A percentile compares a stretch with the other conserved stretches of the same genome.
phyloP scores from a whole-genome alignment of 192 early-diverging fungal species.

The Backusella circina region DNA sequence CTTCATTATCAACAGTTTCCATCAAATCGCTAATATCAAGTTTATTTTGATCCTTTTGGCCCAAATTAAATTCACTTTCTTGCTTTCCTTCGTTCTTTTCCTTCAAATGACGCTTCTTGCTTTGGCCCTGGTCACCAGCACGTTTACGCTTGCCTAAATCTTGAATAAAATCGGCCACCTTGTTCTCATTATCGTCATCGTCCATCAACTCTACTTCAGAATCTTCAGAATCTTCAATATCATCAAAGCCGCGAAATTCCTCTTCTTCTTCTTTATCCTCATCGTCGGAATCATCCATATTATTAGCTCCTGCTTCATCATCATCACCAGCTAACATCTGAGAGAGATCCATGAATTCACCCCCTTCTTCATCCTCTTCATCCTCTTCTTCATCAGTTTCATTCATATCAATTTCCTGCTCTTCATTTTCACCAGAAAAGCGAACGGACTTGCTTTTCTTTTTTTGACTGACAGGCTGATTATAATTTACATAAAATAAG shows the following conservation, averaged over 20 bases:
- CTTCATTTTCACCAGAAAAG: constrained; percentile 6
- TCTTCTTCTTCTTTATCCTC: constrained; percentile 49
- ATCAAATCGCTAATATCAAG: constrained; percentile 77
- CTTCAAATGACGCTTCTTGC: constrained; percentile 48
- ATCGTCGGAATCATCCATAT: constrained; percentile 24
- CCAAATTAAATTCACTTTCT: constrained; percentile 72
- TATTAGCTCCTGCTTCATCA: constrained; percentile 23
- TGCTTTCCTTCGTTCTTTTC: constrained; percentile 68
- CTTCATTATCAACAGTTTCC: constrained; percentile 56
- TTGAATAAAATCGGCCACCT: constrained; percentile 58
- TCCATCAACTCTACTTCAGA: constrained; percentile 34
- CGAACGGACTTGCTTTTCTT: constrained; percentile 15
- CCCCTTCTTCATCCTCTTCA: constrained; percentile 26
- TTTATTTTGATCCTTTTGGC: constrained; percentile 50
- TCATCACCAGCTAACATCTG: constrained; percentile 13
- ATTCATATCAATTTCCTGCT: constrained; percentile 28
- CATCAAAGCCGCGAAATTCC: constrained; percentile 15
- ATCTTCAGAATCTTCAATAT: constrained; percentile 52
- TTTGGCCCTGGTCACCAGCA: constrained; percentile 25
- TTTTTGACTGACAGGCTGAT: constrained; percentile 9
- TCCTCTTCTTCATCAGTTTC: constrained; percentile 36
- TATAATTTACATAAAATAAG: background rate
- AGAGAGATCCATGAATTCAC: background rate
- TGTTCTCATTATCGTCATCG: constrained; percentile 42
- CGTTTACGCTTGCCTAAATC: constrained; percentile 56